These are phyloP conservation scores for Euphorbia pulcherrima DNA, from an alignment of 345 rosid species.

Conservation along the genomic window DNA sequence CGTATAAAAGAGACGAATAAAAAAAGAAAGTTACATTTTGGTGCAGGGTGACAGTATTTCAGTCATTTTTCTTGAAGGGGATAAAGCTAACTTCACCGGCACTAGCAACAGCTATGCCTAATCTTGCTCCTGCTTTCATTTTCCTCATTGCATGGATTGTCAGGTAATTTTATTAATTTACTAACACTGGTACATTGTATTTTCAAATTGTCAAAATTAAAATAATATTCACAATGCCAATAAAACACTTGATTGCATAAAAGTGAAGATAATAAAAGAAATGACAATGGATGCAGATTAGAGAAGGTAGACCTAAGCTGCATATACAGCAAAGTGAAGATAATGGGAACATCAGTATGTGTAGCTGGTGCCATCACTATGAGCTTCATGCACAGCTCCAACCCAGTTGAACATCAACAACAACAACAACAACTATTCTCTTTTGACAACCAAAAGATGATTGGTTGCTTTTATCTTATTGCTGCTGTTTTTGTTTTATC, in stretches of 20 bases:
- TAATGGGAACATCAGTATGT: slow-evolving; percentile 72
- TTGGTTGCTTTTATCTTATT: slow-evolving; percentile 69
- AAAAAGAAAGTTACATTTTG: background rate
- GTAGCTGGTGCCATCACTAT: slow-evolving; percentile 67
- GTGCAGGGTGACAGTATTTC: slow-evolving; percentile 72
- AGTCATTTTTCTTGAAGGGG: slow-evolving; percentile 65
- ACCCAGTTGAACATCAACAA: slow-evolving; percentile 9
- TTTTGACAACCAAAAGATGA: slow-evolving; percentile 55
- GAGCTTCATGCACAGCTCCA: slow-evolving; percentile 77
- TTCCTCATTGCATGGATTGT: slow-evolving; percentile 79
- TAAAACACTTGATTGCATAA: too few relatives aligned
- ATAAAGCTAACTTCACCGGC: slow-evolving; percentile 81
- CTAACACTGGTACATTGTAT: too few relatives aligned
- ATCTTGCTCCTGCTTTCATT: slow-evolving; percentile 83
- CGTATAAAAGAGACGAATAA: too few relatives aligned
- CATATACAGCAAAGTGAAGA: slow-evolving; percentile 70
- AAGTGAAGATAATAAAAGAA: too few relatives aligned
- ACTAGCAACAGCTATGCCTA: slow-evolving; percentile 96
- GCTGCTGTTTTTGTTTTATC: slow-evolving; percentile 68
- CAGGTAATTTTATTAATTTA: slow-evolving; percentile 42
- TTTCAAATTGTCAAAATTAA: too few relatives aligned
- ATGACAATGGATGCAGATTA: slow-evolving; percentile 44
- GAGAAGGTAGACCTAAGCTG: slow-evolving; percentile 72
- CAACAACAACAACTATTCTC: background rate
- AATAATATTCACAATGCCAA: too few relatives aligned